Percentiles rank a stretch among this genome's conserved stretches.
Conservation (phyloP, 495 filamentous ascomycete species). For the Xylaria sp. region DNA sequence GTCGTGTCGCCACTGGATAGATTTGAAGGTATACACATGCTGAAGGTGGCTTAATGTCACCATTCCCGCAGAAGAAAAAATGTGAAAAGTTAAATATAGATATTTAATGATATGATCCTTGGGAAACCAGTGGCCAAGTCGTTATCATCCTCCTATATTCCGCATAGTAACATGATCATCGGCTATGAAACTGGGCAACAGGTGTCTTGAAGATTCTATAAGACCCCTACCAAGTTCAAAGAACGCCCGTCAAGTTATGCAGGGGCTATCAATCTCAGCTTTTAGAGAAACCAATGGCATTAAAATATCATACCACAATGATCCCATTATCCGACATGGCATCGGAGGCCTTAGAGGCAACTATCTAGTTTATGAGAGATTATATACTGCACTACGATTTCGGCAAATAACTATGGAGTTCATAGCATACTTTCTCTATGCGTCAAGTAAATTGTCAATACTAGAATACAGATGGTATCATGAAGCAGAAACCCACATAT, state of each 20-base stretch:
- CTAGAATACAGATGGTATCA: not conserved
- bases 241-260: not conserved
- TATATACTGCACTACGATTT: not conserved
- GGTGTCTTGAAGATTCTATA: not conserved
- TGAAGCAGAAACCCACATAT: not conserved
- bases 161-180: not conserved
- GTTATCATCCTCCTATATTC: not conserved
- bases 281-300: not conserved
- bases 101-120: not conserved
- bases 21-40: not conserved
- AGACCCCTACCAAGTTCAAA: not conserved
- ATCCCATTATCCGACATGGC: no score
- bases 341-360: not conserved
- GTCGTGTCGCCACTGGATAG: not conserved
- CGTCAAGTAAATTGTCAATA: not conserved
- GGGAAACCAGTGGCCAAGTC: not conserved
- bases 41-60: not conserved
- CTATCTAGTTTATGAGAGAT: not conserved
- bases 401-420: not conserved
- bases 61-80: not conserved
- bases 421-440: constrained; percentile 2
- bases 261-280: not conserved
- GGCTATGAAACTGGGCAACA: not conserved
- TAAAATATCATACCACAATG: constrained; percentile 2
- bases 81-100: constrained; percentile 12